Evolutionary conservation across 495 filamentous ascomycete species (phyloP).

Genomic region (Talaromyces wortmannii): DNA sequence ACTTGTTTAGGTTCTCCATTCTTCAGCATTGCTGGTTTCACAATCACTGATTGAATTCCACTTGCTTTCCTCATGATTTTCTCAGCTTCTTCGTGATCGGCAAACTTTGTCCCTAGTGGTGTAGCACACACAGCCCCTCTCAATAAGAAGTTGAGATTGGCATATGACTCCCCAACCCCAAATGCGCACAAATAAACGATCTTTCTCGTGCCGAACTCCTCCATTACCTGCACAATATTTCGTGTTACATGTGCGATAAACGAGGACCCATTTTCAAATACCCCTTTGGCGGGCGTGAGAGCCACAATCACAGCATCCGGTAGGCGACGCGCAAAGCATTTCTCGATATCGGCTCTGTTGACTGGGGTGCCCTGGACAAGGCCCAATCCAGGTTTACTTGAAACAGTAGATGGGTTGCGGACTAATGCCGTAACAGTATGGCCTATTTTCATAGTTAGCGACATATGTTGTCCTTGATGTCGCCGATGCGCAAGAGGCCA

Average conservation of each 20-base stretch:
- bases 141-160: constrained; percentile 22
- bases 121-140: constrained; percentile 21
- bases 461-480: not conserved
- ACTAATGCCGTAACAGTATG: constrained; percentile 35
- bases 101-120: constrained; percentile 19
- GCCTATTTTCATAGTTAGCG: constrained; percentile 22
- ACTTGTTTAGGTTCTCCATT: constrained; percentile 20
- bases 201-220: constrained; percentile 20
- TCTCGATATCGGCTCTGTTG: constrained; percentile 21
- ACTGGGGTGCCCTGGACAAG: constrained; percentile 32
- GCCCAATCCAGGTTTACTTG: constrained; percentile 15
- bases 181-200: constrained; percentile 30
- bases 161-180: constrained; percentile 25
- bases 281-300: constrained; percentile 17
- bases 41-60: constrained; percentile 20
- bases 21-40: constrained; percentile 26
- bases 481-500: not conserved
- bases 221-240: constrained; percentile 28
- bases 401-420: constrained; percentile 22
- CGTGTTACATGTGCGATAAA: constrained; percentile 17
- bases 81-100: constrained; percentile 28
- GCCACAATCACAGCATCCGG: constrained; percentile 29
- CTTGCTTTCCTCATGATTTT: constrained; percentile 14
- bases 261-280: constrained; percentile 15
- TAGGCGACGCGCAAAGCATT: constrained; percentile 18